Evolutionary conservation across 352 stramenopile species (phyloP), one percentile per base, ranked within the genome.

Genomic region (Peronospora destructor): DNA sequence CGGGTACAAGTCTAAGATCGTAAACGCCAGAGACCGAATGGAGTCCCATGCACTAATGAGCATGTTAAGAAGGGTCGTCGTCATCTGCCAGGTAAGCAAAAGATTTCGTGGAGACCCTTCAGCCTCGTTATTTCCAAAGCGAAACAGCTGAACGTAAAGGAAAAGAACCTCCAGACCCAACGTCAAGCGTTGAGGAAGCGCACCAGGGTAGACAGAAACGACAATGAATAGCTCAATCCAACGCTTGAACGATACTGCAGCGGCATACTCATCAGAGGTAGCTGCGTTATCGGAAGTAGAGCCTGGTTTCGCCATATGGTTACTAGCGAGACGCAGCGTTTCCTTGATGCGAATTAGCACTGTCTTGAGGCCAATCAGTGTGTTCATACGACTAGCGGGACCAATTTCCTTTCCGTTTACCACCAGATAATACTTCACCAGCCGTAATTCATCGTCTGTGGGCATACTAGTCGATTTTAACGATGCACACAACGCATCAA

Each of bases 381-480:
- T 69, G 52, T 85, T 88, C 66, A 90, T 85, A 11, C 78, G 76
- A 21, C 66, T 59, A 46, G 78, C 67, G 3, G 73, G 53, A 4
- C 67, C 64, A 47, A 92, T 87, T 28, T 87, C 76, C 60, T 92
- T 90, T 29, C 72, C 65, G 36, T 79, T 86, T 21, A 86, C 46
- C 21, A 85, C 68, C 23, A 92, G 53, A 52, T 80, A 90, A 12
- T 56, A 59, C 58, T 92, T 75, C 8, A 92, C 40, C 7, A 90
- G 56, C 14, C 49, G 28, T 8, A 90, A 50, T 33, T 92, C 81
- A 37, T 75, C 61, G 0, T 53, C 45, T 6, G 62, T 70, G 7
- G 81, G 81, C 59, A 89, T 71, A 23, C 75, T 81, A 11, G 81
- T 92, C 6, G 81, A 87, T 46, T 90, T 92, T 12, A 92, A 59